Base-by-base conservation (phyloP, 2,329 filamentous ascomycete genomes). In the Macrophomina phaseolina region DNA sequence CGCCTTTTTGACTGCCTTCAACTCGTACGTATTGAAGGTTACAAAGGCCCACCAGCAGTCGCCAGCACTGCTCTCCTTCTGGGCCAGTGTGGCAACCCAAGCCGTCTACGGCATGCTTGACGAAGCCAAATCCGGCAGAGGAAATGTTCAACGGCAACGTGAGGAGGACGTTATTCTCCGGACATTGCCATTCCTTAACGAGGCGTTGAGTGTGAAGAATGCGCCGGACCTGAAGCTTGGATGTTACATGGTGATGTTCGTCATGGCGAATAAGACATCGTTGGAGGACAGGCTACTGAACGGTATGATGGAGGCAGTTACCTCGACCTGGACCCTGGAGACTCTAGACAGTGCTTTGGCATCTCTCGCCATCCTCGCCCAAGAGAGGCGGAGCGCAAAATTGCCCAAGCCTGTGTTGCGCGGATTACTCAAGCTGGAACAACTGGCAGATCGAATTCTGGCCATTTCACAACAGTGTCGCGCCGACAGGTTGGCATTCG, bases 241-340 rank as follows among this genome's bases (percentile, higher is more conserved):
- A 16, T 94, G 91, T 67, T 98, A 97, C 77, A 97, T 97, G 91
- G 89, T 97, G 23, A 86, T 94, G 66, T 88, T 93, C 6, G 89
- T 98, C 58, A 86, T 98, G 69, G 93, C 92, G 6, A 89, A 92
- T 58, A 97, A 97, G 78, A 89, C 91, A 0, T 85, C 87, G 56
- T 84, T 98, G 14, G 88, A 91, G 55, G 93, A 98, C 72, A 86
- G 87, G 66, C 87, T 94, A 2, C 83, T 98, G n/a, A 89, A 91
- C 64, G 89, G 90, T 1, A 85, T 99, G 73, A 97, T 98, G 93
- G 92, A 97, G 73, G 92, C 94, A 69, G 87, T 97, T 40, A 90
- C 91, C 8, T 81, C 85, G 34, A 92, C 91, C 8, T 96, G 93
- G 89, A 90, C 88, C 1, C 80, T 83, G 51, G 90, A 93, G 68